Base-by-base conservation (phyloP, 2,329 filamentous ascomycete genomes). In the Diaporthe velutina region DNA sequence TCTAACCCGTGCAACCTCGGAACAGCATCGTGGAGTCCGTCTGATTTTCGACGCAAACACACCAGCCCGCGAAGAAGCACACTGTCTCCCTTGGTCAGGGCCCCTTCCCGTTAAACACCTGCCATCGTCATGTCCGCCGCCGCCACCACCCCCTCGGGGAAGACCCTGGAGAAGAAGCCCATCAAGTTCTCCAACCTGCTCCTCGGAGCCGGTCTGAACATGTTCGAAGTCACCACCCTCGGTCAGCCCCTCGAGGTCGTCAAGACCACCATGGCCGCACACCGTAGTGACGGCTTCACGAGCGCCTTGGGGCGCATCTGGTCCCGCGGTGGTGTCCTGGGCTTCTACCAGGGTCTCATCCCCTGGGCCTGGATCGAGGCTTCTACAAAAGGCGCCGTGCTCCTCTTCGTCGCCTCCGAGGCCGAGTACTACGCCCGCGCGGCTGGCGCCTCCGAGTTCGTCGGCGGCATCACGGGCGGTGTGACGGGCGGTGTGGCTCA, bases 281-380 rank as follows among this genome's bases (percentile, higher is more conserved):
- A 99, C 88, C 93, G 97, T 86, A 90, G 91, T 81, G 96, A 98
- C 85, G 93, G 92, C 86, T 97, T 99, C 87, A 88, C 89, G 78
- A 89, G 92, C 79, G 94, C 97, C 83, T 92, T 98, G 83, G 86
- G 88, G 82, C 93, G 95, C 84, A 94, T 98, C 87, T 99, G 97
- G 97, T 89, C 91, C 84, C 95, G 97, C 87, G 97, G 97, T 86
- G 97, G 97, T 88, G 88, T 94, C 82, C 88, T 98, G 82, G 97
- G 97, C 86, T 99, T 98, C 90, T 99, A 98, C 90, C 97, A 99
- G 90, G 97, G 97, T 86, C 94, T 99, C 81, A 98, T 99, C 85
- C 97, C 97, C 78, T 98, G 96, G 96, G 97, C 97, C 86, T 99
- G 97, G 97, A 98, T 99, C 88, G 97, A 99, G 91, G 97, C 97